These are phyloP conservation scores for Pichia inconspicua DNA, from an alignment of 1,139 yeast species.

Conservation along the genomic window DNA sequence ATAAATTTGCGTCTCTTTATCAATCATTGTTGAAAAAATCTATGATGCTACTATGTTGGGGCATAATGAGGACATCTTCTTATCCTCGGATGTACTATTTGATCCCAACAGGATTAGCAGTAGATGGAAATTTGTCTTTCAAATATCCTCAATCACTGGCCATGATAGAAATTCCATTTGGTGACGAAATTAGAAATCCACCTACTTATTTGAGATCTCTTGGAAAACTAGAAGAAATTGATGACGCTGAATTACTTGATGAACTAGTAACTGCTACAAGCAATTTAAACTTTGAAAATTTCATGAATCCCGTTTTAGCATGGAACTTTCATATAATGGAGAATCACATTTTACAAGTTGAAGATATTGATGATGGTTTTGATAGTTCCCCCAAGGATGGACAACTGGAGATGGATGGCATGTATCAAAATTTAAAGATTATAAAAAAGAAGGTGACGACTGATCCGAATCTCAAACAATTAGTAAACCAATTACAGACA, in stretches of 20 bases:
- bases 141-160: constrained; percentile 53
- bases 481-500: constrained; percentile 15
- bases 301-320: constrained; percentile 54
- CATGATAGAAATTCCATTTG: constrained; percentile 51
- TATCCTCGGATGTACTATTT: constrained; percentile 55
- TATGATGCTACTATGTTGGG: constrained; percentile 67
- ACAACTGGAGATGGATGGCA: constrained; percentile 30
- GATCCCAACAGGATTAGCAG: constrained; percentile 39
- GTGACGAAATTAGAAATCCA: constrained; percentile 52
- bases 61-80: constrained; percentile 48
- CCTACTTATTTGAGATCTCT: constrained; percentile 31
- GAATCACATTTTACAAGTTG: constrained; percentile 56
- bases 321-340: constrained; percentile 60
- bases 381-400: constrained; percentile 4
- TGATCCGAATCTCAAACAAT: constrained; percentile 7
- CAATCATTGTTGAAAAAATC: constrained; percentile 45
- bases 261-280: constrained; percentile 13
- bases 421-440: constrained; percentile 26
- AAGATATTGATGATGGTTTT: constrained; percentile 5
- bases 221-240: constrained; percentile 12
- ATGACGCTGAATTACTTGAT: constrained; percentile 19
- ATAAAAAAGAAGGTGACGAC: constrained; percentile 16
- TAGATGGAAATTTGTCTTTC: background rate
- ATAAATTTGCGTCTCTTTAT: constrained; percentile 63
- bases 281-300: constrained; percentile 17